Base-by-base conservation (phyloP, 2,329 filamentous ascomycete species). In the Aspergillus spinulosporus region DNA sequence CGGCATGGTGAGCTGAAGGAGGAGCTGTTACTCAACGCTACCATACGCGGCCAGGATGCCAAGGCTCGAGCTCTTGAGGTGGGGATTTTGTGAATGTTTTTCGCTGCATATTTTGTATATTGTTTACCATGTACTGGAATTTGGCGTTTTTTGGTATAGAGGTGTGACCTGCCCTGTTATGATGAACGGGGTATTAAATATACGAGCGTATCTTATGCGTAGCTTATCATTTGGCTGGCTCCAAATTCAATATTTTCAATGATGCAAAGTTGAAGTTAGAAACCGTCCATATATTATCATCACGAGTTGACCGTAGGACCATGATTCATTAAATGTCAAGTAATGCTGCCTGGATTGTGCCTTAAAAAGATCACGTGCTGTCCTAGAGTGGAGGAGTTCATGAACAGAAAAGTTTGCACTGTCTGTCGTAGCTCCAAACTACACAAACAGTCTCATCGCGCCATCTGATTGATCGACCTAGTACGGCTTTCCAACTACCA, bases 1-100 rank as follows among this genome's bases (percentile, higher is more conserved):
- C 67, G 70, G 9, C 66, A 82, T 54, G 68, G 76, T 32, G 64
- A 67, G 3, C 67, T 78, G 49, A 69, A 85, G 44, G 67, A 77
- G 14, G 60, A 64, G 32, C 62, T 76, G 46, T 75, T 75, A 53
- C 56, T 70, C 5, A 73, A 75, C 56, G 84, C 84, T 1, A 67
- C 80, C 6, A 66, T 78, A 51, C 74, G 79, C 52, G 84, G 84
- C 0, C 74, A 75, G 39, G 76, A 84, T 64, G 80, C 82, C 0
- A 71, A 64, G 59, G 73, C 78, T 52, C 71, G 84, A 55, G 84
- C 83, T 1, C 55, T 71, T 59, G 82, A 84, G 63, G 75, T 75
- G 6, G 82, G 82, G 36, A 76, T 82, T 51, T 69, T 72, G 44
- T 85, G 81, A 82, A 78, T 80, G 80, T 80, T 2, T 84, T 79